Evolutionary conservation across 2,329 filamentous ascomycete species (phyloP), one percentile per base, ranked within the genome.

Genomic region (Neopestalotiopsis rosae): DNA sequence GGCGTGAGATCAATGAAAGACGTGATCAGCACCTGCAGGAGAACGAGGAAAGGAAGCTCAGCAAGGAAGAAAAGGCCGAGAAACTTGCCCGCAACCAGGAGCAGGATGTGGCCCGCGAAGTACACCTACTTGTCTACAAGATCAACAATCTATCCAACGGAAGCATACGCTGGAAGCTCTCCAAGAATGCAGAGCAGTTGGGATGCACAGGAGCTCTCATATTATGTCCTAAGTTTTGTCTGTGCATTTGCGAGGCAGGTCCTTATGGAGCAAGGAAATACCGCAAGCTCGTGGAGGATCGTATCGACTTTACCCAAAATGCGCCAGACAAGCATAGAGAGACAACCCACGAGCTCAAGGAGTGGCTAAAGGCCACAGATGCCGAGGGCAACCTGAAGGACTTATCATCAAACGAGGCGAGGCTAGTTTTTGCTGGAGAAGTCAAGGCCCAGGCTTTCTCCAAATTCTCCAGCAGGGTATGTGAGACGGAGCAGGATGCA

Each of bases 221-320:
- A 72, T 91, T 98, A 86, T 91, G 98, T 76, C 96, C 96, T 1
- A 92, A 91, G 72, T 91, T 97, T 81, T 97, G 92, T 77, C 83
- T 99, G 3, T 90, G 99, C 17, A 90, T 99, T 71, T 94, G 97
- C 1, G 97, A 99, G 79, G 96, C 95, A 42, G 96, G 96, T 52
- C 86, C 90, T 69, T 91, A 96, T 82, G 92, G 92, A 69, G 92
- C 96, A 78, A 90, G 89, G 66, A 91, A 91, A 71, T 98, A 95
- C 85, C 94, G 92, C 79, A 98, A 97, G 79, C 86, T 99, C 38
- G 95, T 99, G 93, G 85, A 97, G 58, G 91, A 95, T 74, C 94
- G 96, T 62, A 94, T 98, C 76, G 92, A 97, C 79, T 99, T 97
- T 96, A 92, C 92, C 2, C 95, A 98, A 78, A 97, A 97, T 74